Conservation (phyloP, 2,329 filamentous ascomycete species). For the Chrysosporium keratinophilum region DNA sequence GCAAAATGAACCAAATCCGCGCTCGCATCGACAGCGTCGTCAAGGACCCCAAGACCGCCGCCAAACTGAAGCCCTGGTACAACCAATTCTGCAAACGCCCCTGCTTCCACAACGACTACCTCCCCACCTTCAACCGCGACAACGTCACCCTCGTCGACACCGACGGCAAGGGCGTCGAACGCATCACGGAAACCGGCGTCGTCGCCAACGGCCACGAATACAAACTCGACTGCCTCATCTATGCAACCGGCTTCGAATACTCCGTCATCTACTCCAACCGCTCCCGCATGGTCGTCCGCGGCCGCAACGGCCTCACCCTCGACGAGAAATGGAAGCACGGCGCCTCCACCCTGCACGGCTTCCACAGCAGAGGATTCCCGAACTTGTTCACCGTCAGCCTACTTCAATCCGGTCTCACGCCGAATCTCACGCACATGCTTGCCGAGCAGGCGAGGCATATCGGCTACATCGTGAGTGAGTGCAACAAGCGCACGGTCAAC, state of each 20-base stretch:
- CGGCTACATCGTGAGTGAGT: not conserved
- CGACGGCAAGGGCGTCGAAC: conserved; percentile 42
- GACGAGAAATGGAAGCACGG: conserved; percentile 40
- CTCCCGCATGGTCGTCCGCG: conserved; percentile 32
- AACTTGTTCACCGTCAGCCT: conserved; percentile 44
- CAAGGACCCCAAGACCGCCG: conserved; percentile 42
- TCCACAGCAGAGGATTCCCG: conserved; percentile 42
- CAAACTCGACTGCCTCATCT: conserved; percentile 39
- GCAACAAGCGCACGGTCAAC: not conserved
- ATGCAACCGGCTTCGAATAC: conserved; percentile 36
- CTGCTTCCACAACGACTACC: conserved; percentile 40
- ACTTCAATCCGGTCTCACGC: conserved; percentile 27
- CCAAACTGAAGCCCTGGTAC: conserved; percentile 50
- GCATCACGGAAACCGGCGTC: conserved; percentile 39
- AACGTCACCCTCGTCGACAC: conserved; percentile 54
- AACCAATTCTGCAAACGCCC: conserved; percentile 48
- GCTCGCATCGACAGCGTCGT: conserved; percentile 42
- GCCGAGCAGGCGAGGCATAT: conserved; percentile 1
- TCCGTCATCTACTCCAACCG: conserved; percentile 16
- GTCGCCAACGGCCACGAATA: conserved; percentile 41
- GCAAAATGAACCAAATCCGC: conserved; percentile 38
- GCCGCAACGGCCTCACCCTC: conserved; percentile 37
- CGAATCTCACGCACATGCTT: not conserved
- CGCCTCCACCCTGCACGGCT: conserved; percentile 44
- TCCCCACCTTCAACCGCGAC: conserved; percentile 44